Evolutionary conservation across 257 asterid species (phyloP), one percentile per base, ranked within the genome.

Genomic region (Nicotiana tabacum): DNA sequence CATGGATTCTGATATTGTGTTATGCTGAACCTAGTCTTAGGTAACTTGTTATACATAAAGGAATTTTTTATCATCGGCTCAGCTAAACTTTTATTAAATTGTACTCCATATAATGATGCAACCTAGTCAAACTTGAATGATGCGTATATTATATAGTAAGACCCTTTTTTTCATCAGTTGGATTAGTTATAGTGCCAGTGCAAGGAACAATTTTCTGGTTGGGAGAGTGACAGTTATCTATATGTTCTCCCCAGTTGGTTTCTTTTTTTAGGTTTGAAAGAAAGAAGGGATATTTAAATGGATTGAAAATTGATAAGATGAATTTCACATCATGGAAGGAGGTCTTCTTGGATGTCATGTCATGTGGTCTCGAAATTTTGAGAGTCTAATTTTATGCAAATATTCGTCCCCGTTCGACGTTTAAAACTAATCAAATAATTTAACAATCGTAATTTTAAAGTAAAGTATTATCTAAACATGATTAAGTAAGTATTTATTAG

Each of bases 321-420:
- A 51, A 51, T 13, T 77, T 76, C 86, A 84, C 76, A 60, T 84
- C 77, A 84, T 69, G 68, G 37, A 64, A 53, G 24, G 82, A 84
- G 51, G 83, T 80, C 81, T 84, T 46, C 81, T 33, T 33, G 51
- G 9, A 79, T 46, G 77, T 80, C 86, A 48, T 69, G 46, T 84
- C 81, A 79, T 78, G 83, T 24, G 86, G 77, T 43, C 66, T 77
- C 61, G 6, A 15, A 32, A 51, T 9, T 57, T 70, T 33, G 67
- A 51, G 66, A 16, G 17, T 29, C 6, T 11, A n/a, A 27, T 12
- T 30, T 11, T 9, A 21, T 3, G 13, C 18, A 15, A 64, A 43
- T 43, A 43, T 43, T 43, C 9, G 11, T 43, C 11, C 48, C 9
- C 11, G 11, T 10, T 39, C 1, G 9, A 39, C 9, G 0, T 39